Evolutionary conservation across 805 yeast genomes (phyloP), one percentile per base, ranked within the genome.

Genomic region (Tetrapisispora fleetii): DNA sequence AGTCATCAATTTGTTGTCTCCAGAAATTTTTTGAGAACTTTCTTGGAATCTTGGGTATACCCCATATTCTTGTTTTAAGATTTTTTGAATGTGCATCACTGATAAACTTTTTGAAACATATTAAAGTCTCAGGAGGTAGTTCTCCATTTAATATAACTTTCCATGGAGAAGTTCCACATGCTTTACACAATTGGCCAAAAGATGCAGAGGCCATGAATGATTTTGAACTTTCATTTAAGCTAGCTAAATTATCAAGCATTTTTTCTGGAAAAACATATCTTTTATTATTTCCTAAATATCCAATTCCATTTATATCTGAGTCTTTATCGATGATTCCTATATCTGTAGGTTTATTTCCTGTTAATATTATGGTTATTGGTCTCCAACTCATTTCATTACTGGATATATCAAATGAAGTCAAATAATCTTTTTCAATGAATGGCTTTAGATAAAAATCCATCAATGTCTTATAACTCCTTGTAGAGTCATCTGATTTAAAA

Each of bases 31-130:
- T 60, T 50, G 39, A 39, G 17, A 48, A 35, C 4, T 6, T 18
- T 17, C 7, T 10, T 18, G 90, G 89, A 85, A 86, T 81, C 46
- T 70, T 69, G 1, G 86, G 80, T 8, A 80, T 80, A 19, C 81
- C 89, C 89, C 90, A 84, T 30, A 83, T 67, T 50, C 91, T 69
- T 0, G 86, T 76, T 53, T 73, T 71, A 40, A 83, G 57, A 14
- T 79, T 78, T 43, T 65, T 52, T 2, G 63, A 57, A 54, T 81
- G 86, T 1, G 85, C 82, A 16, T 52, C 48, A 11, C 50, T 47
- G 17, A 65, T 50, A 21, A 77, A 62, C 28, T 53, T 54, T 14
- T 44, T 50, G 13, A 56, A 50, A 48, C 67, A 62, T 1, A 43
- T 40, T 4, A 54, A 36, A 35, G 54, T 58, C 2, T 49, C 47